These are phyloP conservation scores for Malus orientalis DNA, from an alignment of 306 rosid genomes.

Conservation along the genomic window DNA sequence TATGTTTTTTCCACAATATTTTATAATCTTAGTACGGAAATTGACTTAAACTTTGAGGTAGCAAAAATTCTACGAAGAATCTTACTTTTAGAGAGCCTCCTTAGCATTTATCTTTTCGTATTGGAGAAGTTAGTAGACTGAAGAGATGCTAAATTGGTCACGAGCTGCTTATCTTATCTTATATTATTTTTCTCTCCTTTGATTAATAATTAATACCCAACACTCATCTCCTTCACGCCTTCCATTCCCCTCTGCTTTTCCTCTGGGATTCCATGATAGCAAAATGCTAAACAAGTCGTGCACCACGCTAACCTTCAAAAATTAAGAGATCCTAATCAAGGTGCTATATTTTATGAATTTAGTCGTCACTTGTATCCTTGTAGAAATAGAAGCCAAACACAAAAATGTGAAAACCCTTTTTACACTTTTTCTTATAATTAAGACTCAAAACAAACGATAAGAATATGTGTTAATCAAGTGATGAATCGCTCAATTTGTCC, in stretches of 20 bases:
- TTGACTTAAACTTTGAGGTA: no score
- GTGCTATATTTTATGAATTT: background rate
- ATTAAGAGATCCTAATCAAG: background rate
- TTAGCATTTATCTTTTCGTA: background rate
- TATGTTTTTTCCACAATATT: no score
- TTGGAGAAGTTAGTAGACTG: background rate
- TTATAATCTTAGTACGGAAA: no score
- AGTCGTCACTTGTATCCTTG: background rate
- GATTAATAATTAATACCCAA: background rate
- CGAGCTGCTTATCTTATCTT: background rate
- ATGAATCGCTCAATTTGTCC: background rate
- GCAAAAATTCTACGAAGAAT: fast-evolving
- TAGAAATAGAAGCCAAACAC: background rate
- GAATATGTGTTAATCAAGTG: background rate
- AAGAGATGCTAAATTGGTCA: background rate
- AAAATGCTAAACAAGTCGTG: background rate
- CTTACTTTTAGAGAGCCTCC: no score
- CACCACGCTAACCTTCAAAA: background rate
- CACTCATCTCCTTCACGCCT: background rate
- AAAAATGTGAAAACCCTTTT: background rate
- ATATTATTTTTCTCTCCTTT: background rate
- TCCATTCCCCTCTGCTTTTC: background rate
- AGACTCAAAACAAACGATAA: background rate
- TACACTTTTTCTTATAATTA: background rate
- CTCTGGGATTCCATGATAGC: background rate